Evolutionary conservation across 2,329 filamentous ascomycete species (phyloP), one percentile per base, ranked within the genome.

Genomic region (Aspergillus tanneri): DNA sequence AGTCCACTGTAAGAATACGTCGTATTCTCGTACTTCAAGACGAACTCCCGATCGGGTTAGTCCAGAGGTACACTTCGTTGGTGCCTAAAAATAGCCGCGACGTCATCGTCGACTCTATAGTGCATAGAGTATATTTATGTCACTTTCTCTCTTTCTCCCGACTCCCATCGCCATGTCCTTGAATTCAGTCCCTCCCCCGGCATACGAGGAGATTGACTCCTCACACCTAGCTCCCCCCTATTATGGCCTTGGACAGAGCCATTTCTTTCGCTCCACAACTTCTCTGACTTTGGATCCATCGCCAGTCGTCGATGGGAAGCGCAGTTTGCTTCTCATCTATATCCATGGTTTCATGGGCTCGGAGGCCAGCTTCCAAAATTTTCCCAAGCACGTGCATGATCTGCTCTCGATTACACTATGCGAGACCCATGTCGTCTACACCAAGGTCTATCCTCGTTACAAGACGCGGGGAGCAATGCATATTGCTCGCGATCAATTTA

Each of bases 331-430:
- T 1, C 66, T 95, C 18, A 75, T 96, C 44, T 96, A 90, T 65
- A 84, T 96, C 47, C 91, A 96, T 72, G 90, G 91, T 52, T 96
- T 95, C 71, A 86, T 93, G 78, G 90, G 91, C 43, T 86, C 88
- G 50, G 88, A 93, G 67, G 86, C 87, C 24, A 95, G 88, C 49
- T 96, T 96, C 65, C 82, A 85, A 53, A 88, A 86, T 36, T 95
- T 96, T 59, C 91, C 91, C 0, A 87, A 87, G 6, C 90, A 96
- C 71, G 81, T 96, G 3, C 91, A 96, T 67, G 81, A 84, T 57
- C 77, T 88, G 27, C 75, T 95, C 30, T 82, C 82, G 10, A 75
- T 81, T 7, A 76, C 84, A 0, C 72, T 96, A 10, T 74, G 76
- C 18, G 84, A 88, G 21, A 86, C 84, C 5, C 90, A 95, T 72